phyloP scores from a whole-genome alignment of 1,139 yeast genomes.

The Lodderomyces orthopsilosis region DNA sequence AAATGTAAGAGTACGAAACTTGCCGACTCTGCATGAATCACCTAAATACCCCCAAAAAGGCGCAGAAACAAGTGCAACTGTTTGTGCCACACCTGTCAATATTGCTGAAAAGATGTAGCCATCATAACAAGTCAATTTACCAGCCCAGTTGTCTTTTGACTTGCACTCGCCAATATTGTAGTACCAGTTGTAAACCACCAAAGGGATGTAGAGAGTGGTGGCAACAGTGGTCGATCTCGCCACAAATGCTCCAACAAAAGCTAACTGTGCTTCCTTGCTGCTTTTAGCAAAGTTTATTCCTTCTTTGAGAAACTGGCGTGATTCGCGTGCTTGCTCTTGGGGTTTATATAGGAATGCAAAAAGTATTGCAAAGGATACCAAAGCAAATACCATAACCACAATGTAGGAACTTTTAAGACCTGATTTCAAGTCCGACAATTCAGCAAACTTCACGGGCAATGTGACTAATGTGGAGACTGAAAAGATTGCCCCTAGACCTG shows the following conservation, averaged over 20 bases:
- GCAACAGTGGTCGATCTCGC: constrained; percentile 65
- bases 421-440: constrained; percentile 25
- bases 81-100: constrained; percentile 63
- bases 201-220: constrained; percentile 61
- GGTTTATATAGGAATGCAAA: constrained; percentile 42
- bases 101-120: constrained; percentile 68
- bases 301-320: constrained; percentile 35
- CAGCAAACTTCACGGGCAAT: constrained; percentile 41
- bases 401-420: constrained; percentile 50
- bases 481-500: constrained; percentile 70
- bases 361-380: constrained; percentile 37
- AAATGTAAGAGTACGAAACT: constrained; percentile 21
- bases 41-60: constrained; percentile 62
- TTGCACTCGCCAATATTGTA: constrained; percentile 48
- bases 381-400: constrained; percentile 45
- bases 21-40: constrained; percentile 31
- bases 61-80: constrained; percentile 54
- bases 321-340: too few species aligned
- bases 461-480: constrained; percentile 51
- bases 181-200: constrained; percentile 58
- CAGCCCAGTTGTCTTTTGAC: constrained; percentile 27
- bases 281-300: constrained; percentile 41
- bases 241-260: constrained; percentile 62
- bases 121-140: constrained; percentile 51
- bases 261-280: constrained; percentile 40